These are phyloP conservation scores for barley (Hordeum vulgare) DNA, from an alignment of 176 grass and related monocot genomes.

Conservation along the genomic window DNA sequence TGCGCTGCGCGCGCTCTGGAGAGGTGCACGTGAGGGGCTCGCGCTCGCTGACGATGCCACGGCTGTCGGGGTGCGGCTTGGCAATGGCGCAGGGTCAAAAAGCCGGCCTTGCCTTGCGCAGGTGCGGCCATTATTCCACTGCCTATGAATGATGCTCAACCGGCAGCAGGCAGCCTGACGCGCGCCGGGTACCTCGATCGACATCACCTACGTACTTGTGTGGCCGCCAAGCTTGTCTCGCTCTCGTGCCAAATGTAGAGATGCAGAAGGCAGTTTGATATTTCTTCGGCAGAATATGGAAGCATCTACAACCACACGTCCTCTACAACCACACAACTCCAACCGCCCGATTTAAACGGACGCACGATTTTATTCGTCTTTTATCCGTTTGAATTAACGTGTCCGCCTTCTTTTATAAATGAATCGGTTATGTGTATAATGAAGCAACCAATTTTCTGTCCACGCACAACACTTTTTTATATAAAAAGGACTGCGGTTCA, in stretches of 20 bases:
- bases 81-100: slow-evolving; percentile 2
- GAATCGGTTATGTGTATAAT: too few relatives aligned
- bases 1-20: neutral
- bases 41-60: neutral
- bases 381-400: too few relatives aligned
- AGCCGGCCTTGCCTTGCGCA: neutral
- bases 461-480: too few relatives aligned
- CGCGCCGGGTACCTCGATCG: neutral
- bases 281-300: neutral
- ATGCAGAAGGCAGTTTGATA: neutral
- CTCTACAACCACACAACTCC: too few relatives aligned
- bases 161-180: neutral
- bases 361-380: too few relatives aligned
- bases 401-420: too few relatives aligned
- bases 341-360: too few relatives aligned
- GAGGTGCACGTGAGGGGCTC: slow-evolving; percentile 3
- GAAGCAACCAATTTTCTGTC: too few relatives aligned
- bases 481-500: too few relatives aligned
- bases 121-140: slow-evolving; percentile 14
- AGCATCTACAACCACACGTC: too few relatives aligned
- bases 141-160: neutral
- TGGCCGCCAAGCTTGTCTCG: neutral
- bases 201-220: neutral
- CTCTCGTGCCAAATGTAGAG: neutral
- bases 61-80: neutral